Base-by-base conservation (phyloP, 2,329 filamentous ascomycete species). In the Fusarium burgessii region DNA sequence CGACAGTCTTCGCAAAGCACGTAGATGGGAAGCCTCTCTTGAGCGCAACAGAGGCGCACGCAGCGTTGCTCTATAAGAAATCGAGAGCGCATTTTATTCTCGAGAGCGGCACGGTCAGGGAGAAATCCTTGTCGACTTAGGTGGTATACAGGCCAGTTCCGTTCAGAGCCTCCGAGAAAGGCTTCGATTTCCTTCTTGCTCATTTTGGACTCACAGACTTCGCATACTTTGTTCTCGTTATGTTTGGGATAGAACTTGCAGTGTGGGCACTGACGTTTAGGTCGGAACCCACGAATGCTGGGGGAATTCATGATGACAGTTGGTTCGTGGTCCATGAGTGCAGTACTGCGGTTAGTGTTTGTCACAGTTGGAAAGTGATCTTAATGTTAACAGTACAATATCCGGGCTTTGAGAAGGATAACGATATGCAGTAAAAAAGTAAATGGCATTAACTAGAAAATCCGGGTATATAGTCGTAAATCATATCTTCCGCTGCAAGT, bases 391-490 rank as follows among this genome's bases (percentile, higher is more conserved):
- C 29, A 17, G 17, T 17, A 23, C 33, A 25, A 25, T 32, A 25
- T 45, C 20, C 23, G 11, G 32, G 51, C 18, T 33, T n/a, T n/a
- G 20, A 6, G 20, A 20, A 20, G 25, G n/a, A 17, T 35, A 41
- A 43, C 11, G 27, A 42, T 8, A 27, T 43, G 43, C 29, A 29
- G 29, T 29, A 35, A 18, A 33, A 62, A 23, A 40, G 43, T 38
- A 56, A 55, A 47, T 70, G 42, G 52, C 47, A 71, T 72, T 72
- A 72, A 49, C 50, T 70, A 70, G 50, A 51, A 62, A 51, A 45
- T 38, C 38, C 46, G 69, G 69, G 69, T 71, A 71, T 71, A 70
- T 72, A 61, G 56, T 71, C 69, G 49, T 71, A 62, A 71, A 40
- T 71, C 69, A 72, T 71, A 60, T 66, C 51, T 66, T 55, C 42